Evolutionary conservation across 2,329 filamentous ascomycete species (phyloP).

Genomic region (Cercospora brassicicola): DNA sequence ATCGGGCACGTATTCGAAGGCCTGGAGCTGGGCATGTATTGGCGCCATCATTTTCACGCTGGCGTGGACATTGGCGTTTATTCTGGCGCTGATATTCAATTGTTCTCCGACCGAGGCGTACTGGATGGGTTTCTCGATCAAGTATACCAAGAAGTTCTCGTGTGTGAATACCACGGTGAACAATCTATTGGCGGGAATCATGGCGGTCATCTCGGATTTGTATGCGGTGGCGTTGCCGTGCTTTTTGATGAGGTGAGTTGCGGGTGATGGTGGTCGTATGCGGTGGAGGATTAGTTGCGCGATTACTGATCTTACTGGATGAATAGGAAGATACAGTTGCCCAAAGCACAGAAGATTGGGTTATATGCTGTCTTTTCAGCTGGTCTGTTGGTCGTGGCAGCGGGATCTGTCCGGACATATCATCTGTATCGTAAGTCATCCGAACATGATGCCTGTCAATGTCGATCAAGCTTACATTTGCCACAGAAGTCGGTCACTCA

Average conservation of each 20-base stretch:
- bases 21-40: conserved; percentile 35
- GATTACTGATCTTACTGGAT: conserved; percentile 43
- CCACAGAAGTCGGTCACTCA: conserved; percentile 15
- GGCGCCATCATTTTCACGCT: conserved; percentile 42
- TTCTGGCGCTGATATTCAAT: conserved; percentile 38
- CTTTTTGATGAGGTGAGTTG: conserved; percentile 44
- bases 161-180: conserved; percentile 43
- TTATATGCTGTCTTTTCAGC: conserved; percentile 44
- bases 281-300: conserved; percentile 26
- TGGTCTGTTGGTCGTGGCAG: conserved; percentile 35
- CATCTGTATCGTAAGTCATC: conserved; percentile 24
- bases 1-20: conserved; percentile 36
- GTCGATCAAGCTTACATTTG: background rate
- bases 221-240: conserved; percentile 45
- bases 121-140: conserved; percentile 41
- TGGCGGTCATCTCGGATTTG: conserved; percentile 44
- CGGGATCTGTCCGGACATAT: conserved; percentile 39
- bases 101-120: conserved; percentile 45
- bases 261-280: background rate
- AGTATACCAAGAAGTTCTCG: conserved; percentile 36
- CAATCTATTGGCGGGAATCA: conserved; percentile 43
- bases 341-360: conserved; percentile 45
- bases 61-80: conserved; percentile 43
- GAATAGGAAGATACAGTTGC: conserved; percentile 40
- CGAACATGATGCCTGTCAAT: too few species aligned